Base-by-base conservation (phyloP, 192 early-diverging fungal genomes). In the Coemansia sp. region DNA sequence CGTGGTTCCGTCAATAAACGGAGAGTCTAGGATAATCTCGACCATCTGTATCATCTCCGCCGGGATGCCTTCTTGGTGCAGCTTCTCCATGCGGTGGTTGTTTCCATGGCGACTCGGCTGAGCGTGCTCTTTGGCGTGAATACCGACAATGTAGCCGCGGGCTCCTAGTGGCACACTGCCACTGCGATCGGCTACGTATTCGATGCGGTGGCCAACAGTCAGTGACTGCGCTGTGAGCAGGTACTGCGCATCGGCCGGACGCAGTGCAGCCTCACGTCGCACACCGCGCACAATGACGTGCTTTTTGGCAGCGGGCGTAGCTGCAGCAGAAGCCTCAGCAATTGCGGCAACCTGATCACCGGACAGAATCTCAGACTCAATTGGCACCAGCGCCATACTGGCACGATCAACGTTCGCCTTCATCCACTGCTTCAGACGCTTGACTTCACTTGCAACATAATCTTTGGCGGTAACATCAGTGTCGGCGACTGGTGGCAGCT, bases 11-110 rank as follows among this genome's bases (percentile, higher is more conserved):
- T 86, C 88, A 76, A 95, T 86, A 63, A 97, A 92, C 5, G 85
- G 64, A 58, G 74, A 66, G 75, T 99, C 97, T 65, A 98, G 92
- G 0, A 99, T 70, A 14, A 99, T 85, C 64, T 98, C 96, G 4
- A 97, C 69, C 49, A 83, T 76, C 17, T 85, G 72, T 23, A 89
- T 89, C 28, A 87, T 83, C 46, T 70, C 71, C n/a, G 72, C 69
- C 0, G 72, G 62, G 0, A 73, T 51, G 14, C 74, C 79, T 49
- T 76, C 79, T 50, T 82, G 72, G n/a, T 52, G 65, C 34, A 95
- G 84, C 44, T 90, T 90, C 8, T 93, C 72, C 22, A 82, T 72
- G 21, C 86, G 77, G 19, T 87, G 87, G 49, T 88, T 84, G 59
- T 58, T 68, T 14, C 36, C 38, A 23, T 23, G 19, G 25, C 25